Base-by-base conservation (phyloP, 192 early-diverging fungal species). In the Spizellomyces sp. region DNA sequence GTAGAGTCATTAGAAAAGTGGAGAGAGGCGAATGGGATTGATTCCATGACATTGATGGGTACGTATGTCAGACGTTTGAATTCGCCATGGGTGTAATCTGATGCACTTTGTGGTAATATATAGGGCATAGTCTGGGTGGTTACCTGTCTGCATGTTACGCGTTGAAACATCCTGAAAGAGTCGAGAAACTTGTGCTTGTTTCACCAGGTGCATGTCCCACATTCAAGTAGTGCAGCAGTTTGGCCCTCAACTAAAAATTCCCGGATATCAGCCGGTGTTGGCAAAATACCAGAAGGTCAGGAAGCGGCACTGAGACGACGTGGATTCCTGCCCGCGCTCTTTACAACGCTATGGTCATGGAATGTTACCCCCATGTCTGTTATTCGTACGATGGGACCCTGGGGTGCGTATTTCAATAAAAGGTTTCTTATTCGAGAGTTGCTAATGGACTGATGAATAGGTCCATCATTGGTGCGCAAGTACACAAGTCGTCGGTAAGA, bases 1-100 rank as follows among this genome's bases (percentile, higher is more conserved):
- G 88, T 98, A 27, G 89, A 95, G 42, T 90, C 92, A 46, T 79
- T 98, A 21, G 96, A 96, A 75, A 84, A 89, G 52, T 96, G 94
- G 95, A 86, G 95, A 21, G 69, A 89, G 66, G 80, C 80, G 9
- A 84, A 93, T 59, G 83, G 88, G 17, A 86, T 96, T 71, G 89
- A 94, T 61, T 90, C 87, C 67, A 93, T 96, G 89, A 89, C 90
- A 8, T 77, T 98, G 57, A 79, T 90, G 44, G 95, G 27, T 36
- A 36, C 27, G 94, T 5, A 62, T 73, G 27, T 77, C 75, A 4
- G 42, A 21, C 58, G 0, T 17, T 12, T 2, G 4, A 2, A 68
- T 71, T 47, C 68, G n/a, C 70, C 17, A 48, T n/a, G 21, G 10
- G 1, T 43, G 4, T 71, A n/a, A 61, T 12, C 14, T 27, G 14